A percentile compares a stretch with the other conserved stretches of the same genome.
Conservation (phyloP, 345 rosid genomes). For the Pseudoturritis turrita region DNA sequence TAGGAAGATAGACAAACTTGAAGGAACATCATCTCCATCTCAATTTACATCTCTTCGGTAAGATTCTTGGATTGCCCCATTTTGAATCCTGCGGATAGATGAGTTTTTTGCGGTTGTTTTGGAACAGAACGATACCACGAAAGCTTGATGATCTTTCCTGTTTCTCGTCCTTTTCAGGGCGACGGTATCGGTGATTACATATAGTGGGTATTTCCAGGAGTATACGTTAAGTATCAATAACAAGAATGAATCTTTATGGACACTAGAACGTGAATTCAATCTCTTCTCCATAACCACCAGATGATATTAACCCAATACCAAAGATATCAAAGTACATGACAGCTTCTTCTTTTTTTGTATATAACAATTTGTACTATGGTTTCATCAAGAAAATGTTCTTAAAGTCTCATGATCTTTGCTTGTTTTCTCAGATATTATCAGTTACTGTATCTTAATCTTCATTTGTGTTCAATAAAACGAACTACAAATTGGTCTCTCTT, state of each 20-base stretch:
- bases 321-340: background rate
- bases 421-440: background rate
- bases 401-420: background rate
- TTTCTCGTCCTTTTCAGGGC: constrained; percentile 40
- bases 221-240: constrained; percentile 47
- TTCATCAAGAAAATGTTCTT: background rate
- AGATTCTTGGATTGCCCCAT: background rate
- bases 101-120: background rate
- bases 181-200: constrained; percentile 55
- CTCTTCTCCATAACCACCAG: constrained; percentile 20
- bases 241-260: constrained; percentile 58
- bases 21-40: constrained; percentile 46
- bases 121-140: background rate
- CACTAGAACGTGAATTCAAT: constrained; percentile 65
- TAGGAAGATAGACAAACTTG: constrained; percentile 60
- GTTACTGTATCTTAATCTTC: too few species aligned
- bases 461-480: too few species aligned
- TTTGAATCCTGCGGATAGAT: background rate
- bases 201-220: constrained; percentile 75
- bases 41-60: constrained; percentile 49
- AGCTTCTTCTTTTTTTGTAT: constrained; percentile 6
- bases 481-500: too few species aligned
- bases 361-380: constrained; percentile 4
- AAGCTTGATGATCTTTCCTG: background rate
- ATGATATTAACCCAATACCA: constrained; percentile 18